These are phyloP conservation scores for Colletotrichum salicis DNA, from an alignment of 2,329 filamentous ascomycete genomes.

Conservation along the genomic window DNA sequence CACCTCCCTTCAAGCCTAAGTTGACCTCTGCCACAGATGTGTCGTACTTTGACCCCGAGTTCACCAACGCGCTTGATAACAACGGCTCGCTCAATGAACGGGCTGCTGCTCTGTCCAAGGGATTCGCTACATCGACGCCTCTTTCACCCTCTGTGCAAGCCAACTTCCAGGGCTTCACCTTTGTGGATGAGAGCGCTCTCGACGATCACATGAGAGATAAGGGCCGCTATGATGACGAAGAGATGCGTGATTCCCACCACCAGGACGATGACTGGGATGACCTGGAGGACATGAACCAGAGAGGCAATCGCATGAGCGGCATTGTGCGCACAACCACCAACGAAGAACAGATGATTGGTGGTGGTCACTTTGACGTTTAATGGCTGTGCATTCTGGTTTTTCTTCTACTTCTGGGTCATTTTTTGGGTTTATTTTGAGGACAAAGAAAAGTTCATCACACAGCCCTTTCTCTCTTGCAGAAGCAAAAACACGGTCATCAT, in stretches of 20 bases:
- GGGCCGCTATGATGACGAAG: conserved; percentile 61
- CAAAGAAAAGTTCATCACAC: conserved; percentile 26
- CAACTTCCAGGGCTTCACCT: conserved; percentile 98
- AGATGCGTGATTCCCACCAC: conserved; percentile 66
- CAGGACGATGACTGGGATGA: conserved; percentile 69
- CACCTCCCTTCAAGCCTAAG: conserved; percentile 97
- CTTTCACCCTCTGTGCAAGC: conserved; percentile 95
- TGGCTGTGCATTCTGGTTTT: conserved; percentile 11
- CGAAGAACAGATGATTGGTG: conserved; percentile 73
- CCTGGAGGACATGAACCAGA: conserved; percentile 64
- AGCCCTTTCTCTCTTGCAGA: conserved; percentile 8
- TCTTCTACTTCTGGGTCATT: neutral
- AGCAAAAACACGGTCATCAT: conserved; percentile 22
- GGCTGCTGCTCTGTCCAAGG: conserved; percentile 85
- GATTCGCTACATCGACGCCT: conserved; percentile 89
- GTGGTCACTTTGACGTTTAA: conserved; percentile 73
- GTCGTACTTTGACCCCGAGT: conserved; percentile 98
- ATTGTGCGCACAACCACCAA: conserved; percentile 66
- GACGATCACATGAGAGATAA: conserved; percentile 81
- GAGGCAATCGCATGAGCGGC: conserved; percentile 71
- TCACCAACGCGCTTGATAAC: conserved; percentile 91
- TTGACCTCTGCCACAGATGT: conserved; percentile 96
- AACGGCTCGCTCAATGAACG: conserved; percentile 91
- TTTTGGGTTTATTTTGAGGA: conserved; percentile 20
- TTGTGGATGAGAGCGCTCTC: conserved; percentile 96